Base-by-base conservation (phyloP, 306 rosid species). In the Vicia villosa region DNA sequence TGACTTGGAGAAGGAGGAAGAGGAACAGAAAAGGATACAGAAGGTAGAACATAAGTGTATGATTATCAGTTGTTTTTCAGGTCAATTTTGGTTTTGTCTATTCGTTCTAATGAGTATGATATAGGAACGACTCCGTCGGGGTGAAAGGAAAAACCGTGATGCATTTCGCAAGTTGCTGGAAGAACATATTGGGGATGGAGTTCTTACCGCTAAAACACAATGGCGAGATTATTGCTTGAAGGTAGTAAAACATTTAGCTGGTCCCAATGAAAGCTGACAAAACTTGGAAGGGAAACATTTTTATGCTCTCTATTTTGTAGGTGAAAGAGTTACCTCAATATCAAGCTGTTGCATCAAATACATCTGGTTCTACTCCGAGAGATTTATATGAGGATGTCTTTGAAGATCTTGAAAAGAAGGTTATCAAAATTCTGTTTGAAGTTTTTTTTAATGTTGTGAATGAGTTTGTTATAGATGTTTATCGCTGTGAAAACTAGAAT, bases 121-220 rank as follows among this genome's bases (percentile, higher is more conserved):
- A 36, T 50, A 95, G 97, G 99, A 91, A 16, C 95, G 78, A 66
- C 14, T 83, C 63, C 87, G 89, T 57, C 87, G 97, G 58, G 78
- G 79, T 84, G 99, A 95, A 79, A 83, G 99, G 87, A 95, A 91
- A 83, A 95, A 95, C 61, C 96, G 99, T 11, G 99, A 95, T 70
- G 97, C 87, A 81, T 87, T 95, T 74, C 91, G 99, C 68, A 86
- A 81, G 80, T 81, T 95, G 75, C 58, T 95, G 83, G 99, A 91
- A 68, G 97, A 88, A 60, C 96, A 95, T 77, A 75, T 83, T 66
- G 74, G 78, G 64, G 69, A 59, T 59, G 99, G 97, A 46, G 55
- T 74, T 80, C 87, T 95, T 70, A 89, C 88, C 10, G 96, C 97
- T 68, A 95, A 84, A 86, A 83, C 89, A 49, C 79, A 76, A n/a